Evolutionary conservation across 1,284 basidiomycete species (phyloP).

Genomic region (Sporisorium iseilematis-ciliati): DNA sequence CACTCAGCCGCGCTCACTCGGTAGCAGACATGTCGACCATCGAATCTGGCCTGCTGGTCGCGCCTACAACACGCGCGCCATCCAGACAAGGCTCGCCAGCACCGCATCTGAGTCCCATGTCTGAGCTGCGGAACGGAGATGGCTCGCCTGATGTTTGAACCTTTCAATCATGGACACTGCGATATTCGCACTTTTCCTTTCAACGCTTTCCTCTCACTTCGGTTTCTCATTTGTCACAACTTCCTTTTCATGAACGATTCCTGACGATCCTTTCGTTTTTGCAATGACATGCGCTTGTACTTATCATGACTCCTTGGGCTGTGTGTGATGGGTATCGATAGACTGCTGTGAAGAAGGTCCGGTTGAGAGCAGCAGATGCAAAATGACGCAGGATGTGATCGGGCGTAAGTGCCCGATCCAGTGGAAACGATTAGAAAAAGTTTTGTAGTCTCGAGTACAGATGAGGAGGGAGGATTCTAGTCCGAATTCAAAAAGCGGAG

Average conservation of each 20-base stretch:
- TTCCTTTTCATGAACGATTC: background rate
- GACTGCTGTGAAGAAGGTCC: too few species aligned
- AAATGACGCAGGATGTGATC: slow-evolving; percentile 16
- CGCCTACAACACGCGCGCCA: slow-evolving; percentile 30
- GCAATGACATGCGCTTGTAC: slow-evolving; percentile 4
- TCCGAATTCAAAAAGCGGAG: background rate
- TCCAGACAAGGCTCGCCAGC: slow-evolving; percentile 46
- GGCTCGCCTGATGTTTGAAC: slow-evolving; percentile 16
- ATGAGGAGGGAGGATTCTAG: background rate
- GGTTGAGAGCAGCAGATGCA: slow-evolving; percentile 5
- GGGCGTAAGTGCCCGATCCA: slow-evolving; percentile 14
- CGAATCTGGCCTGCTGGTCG: slow-evolving; percentile 27
- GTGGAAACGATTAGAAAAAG: slow-evolving; percentile 9
- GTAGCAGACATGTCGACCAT: slow-evolving; percentile 31
- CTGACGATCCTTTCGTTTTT: slow-evolving; percentile 1
- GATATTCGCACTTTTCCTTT: background rate
- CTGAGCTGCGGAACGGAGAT: slow-evolving; percentile 23
- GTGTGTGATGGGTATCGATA: too few species aligned
- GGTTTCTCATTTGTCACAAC: background rate
- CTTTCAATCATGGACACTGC: background rate
- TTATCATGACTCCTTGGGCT: background rate
- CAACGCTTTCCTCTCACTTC: background rate
- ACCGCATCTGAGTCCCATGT: slow-evolving; percentile 33
- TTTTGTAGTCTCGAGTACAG: slow-evolving; percentile 6
- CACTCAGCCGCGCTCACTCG: slow-evolving; percentile 45